Conservation (phyloP, 129 eudicot species). For the Flaveria brownii region DNA sequence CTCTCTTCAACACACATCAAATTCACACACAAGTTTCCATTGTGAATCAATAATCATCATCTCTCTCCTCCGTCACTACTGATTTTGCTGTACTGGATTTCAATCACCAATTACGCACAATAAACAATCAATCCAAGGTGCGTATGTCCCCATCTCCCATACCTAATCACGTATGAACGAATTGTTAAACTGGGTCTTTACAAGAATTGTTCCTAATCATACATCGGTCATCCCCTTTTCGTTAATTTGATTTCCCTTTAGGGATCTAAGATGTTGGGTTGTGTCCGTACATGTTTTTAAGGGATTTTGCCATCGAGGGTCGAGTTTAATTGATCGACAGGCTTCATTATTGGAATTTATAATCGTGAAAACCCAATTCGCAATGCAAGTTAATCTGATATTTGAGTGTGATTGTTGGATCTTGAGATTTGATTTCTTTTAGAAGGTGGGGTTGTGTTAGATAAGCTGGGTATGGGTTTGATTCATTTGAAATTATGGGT, state of each 20-base stretch:
- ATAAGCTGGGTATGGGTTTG: too few relatives aligned
- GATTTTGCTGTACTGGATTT: constrained; percentile 33
- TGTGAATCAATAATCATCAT: constrained; percentile 21
- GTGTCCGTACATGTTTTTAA: not conserved
- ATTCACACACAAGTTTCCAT: constrained; percentile 24
- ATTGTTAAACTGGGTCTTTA: not conserved
- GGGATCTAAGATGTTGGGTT: constrained; percentile 24
- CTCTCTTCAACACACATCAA: constrained; percentile 26
- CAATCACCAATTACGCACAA: constrained; percentile 23
- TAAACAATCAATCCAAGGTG: constrained; percentile 29
- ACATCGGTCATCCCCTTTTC: constrained; percentile 16
- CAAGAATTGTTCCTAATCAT: constrained; percentile 6
- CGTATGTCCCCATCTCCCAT: constrained; percentile 21
- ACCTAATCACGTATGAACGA: not conserved
- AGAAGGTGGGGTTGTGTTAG: not conserved
- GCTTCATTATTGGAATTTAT: not conserved
- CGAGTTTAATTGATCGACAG: not conserved
- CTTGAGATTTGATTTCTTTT: constrained; percentile 30
- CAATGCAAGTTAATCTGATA: constrained; percentile 11
- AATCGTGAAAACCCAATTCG: not conserved
- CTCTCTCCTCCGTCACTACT: constrained; percentile 24
- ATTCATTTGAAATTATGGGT: constrained; percentile 7
- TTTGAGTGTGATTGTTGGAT: constrained; percentile 30
- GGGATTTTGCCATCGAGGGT: too few relatives aligned
- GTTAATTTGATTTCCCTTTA: constrained; percentile 21